Conservation (phyloP, 495 filamentous ascomycete species). For the Penicillium arizonense region DNA sequence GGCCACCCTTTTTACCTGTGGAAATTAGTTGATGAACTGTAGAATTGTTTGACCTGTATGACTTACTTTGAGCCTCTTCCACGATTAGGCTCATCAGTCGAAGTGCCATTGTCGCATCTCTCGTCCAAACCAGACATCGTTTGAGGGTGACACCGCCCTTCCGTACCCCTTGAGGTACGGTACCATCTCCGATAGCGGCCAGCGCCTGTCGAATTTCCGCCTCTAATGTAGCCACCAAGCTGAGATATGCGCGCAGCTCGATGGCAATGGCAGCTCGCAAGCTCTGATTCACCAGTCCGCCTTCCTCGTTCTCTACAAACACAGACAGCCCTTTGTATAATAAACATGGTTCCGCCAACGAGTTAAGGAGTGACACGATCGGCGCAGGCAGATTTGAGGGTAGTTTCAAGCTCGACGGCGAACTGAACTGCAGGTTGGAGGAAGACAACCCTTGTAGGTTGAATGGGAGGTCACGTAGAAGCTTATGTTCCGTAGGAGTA, state of each 20-base stretch:
- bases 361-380: constrained; percentile 82
- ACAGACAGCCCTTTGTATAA: constrained; percentile 75
- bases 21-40: constrained; percentile 17
- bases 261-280: constrained; percentile 82
- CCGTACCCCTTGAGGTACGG: constrained; percentile 62
- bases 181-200: constrained; percentile 63
- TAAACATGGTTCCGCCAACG: constrained; percentile 88
- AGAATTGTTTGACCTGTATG: not conserved
- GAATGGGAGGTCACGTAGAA: constrained; percentile 88
- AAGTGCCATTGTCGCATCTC: constrained; percentile 94
- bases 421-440: constrained; percentile 72
- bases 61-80: constrained; percentile 76
- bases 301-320: constrained; percentile 73
- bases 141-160: constrained; percentile 95
- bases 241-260: constrained; percentile 86
- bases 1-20: constrained; percentile 78
- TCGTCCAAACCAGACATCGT: constrained; percentile 93
- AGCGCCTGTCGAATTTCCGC: constrained; percentile 83
- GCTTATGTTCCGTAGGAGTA: constrained; percentile 61
- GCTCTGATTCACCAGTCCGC: constrained; percentile 84
- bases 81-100: constrained; percentile 92
- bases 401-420: constrained; percentile 63
- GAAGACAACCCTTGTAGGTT: constrained; percentile 93
- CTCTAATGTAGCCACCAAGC: constrained; percentile 90
- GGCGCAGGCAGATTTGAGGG: constrained; percentile 79